These are phyloP conservation scores for Smittium mucronatum DNA, from an alignment of 371 early-diverging fungal species.

Conservation along the genomic window DNA sequence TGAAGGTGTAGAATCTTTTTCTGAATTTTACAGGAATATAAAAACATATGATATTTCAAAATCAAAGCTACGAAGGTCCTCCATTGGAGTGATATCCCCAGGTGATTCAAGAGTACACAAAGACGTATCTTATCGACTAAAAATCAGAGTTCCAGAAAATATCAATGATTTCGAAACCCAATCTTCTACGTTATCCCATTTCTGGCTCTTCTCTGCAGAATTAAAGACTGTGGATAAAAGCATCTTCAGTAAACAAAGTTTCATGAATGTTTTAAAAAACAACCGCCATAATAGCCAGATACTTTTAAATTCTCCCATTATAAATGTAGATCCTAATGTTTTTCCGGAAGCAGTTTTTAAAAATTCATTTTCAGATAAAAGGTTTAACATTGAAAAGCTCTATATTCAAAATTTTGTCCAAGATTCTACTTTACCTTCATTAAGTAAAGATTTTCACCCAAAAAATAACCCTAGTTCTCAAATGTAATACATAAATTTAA, in stretches of 20 bases:
- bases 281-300: neutral
- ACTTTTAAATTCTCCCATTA: neutral
- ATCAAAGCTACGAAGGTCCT: neutral
- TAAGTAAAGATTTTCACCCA: neutral
- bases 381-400: neutral
- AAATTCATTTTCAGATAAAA: neutral
- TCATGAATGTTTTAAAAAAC: constrained; percentile 2
- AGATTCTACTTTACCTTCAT: neutral
- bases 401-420: neutral
- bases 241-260: neutral
- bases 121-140: neutral
- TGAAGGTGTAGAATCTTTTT: neutral
- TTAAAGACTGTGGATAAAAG: neutral
- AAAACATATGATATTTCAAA: neutral
- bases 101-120: neutral
- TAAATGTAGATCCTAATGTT: neutral
- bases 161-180: neutral
- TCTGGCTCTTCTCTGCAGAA: neutral
- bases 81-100: neutral
- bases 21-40: neutral
- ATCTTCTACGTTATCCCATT: neutral
- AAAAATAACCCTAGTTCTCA: neutral
- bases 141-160: neutral
- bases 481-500: neutral
- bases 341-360: neutral